Base-by-base conservation (phyloP, 768 basidiomycete genomes). In the Termitomyces sp. region DNA sequence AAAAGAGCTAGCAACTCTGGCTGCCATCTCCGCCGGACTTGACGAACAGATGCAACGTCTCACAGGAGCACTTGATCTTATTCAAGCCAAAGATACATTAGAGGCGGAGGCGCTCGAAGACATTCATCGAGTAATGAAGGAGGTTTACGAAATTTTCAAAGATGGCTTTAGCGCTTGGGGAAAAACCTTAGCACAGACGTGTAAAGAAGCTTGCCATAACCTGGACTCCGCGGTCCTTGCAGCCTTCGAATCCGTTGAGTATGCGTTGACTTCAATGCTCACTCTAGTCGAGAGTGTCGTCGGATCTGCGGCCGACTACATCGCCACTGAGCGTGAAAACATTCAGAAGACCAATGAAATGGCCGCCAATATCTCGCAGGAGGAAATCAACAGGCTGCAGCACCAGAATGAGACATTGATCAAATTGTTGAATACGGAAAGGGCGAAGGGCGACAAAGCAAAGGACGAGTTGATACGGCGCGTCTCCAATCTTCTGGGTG, bases 391-490 rank as follows among this genome's bases (percentile, higher is more conserved):
- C 5, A 82, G 82, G 23, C 75, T 94, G 21, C 80, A 80, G 60
- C 74, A 80, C 53, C 91, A 95, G 68, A 96, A 95, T 65, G 74
- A 76, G 30, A 70, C 78, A 9, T 75, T 97, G 42, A 69, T 71
- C 7, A 75, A 75, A 43, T 71, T 91, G 61, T 73, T 95, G 12
- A 80, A 83, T 58, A 70, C 78, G 15, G 91, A 96, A 68, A 83
- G 82, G 66, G 66, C 68, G 14, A 86, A 83, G 58, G 80, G 87
- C 0, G 83, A 86, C 26, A 81, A 78, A 49, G 82, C 88, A 1
- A 87, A 84, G 57, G 83, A 85, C 42, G 87, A 89, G 41, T 68
- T 96, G 12, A 69, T 94, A n/a, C 79, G 86, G 42, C 86, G 85
- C 40, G 78, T 96, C 50, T 87, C 89, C 0, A 75, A 75, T 3